Base-by-base conservation (phyloP, 805 yeast genomes). In the Naumovozyma castellii region DNA sequence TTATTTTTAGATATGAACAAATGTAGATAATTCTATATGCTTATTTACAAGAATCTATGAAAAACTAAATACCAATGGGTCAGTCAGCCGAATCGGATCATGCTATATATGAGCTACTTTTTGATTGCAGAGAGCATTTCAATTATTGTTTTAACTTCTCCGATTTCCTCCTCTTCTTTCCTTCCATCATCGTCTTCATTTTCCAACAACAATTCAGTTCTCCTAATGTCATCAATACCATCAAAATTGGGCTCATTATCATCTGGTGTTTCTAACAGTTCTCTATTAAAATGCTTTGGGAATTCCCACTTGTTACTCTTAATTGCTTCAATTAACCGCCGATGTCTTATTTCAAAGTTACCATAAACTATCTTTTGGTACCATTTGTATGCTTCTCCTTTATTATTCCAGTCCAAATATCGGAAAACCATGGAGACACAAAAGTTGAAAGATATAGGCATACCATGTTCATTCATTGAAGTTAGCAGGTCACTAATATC, bases 321-420 rank as follows among this genome's bases (percentile, higher is more conserved):
- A 2, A 51, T 44, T 5, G 43, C 38, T 30, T 48, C 35, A 13
- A 58, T 42, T 16, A 59, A 29, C 3, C 39, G 16, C 17, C 33
- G 32, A 39, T 59, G 59, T 14, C 38, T 45, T 6, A 59, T 37
- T 10, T 46, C 41, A 22, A 52, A 58, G 3, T 51, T 49, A 9
- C 50, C 53, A n/a, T 39, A 25, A 4, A 47, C 19, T 10, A 57
- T 49, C 36, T 47, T 56, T 20, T 46, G 18, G 34, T 57, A 59
- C 63, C 63, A 59, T 5, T 41, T 13, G 13, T 50, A 38, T 3
- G 64, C 62, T 13, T 46, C 51, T 2, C 45, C 45, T 10, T 36
- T 35, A 17, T 53, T 46, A 9, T 43, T 39, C 34, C 46, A 37
- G 22, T 44, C 35, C 4, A 49, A 16, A 34, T 49, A 41, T 25